Evolutionary conservation across 1,284 basidiomycete genomes (phyloP).

Genomic region (Pterulicium gracile): DNA sequence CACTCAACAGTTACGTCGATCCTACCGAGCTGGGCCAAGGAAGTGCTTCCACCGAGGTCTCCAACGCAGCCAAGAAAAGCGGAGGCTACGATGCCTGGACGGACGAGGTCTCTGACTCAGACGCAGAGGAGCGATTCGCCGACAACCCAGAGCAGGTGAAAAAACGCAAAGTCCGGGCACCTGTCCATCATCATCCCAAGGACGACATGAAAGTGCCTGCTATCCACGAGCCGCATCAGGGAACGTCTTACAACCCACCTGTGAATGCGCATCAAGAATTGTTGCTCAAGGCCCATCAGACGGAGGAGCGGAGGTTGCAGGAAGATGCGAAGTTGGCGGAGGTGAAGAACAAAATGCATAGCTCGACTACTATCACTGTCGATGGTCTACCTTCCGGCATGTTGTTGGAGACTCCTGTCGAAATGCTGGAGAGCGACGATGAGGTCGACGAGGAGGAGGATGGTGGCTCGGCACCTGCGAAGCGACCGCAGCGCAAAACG

Average conservation of each 20-base stretch:
- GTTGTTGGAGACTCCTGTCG: conserved; percentile 31
- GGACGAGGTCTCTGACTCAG: too few relatives aligned
- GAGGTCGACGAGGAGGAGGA: conserved; percentile 19
- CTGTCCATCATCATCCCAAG: conserved; percentile 6
- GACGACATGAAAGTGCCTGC: conserved; percentile 48
- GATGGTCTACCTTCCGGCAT: conserved; percentile 35
- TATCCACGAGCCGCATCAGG: conserved; percentile 70
- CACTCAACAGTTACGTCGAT: conserved; percentile 60
- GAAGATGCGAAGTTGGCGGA: conserved; percentile 47
- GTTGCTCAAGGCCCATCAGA: conserved; percentile 57
- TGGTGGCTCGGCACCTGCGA: conserved; percentile 29
- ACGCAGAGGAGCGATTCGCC: conserved; percentile 22
- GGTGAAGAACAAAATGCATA: conserved; percentile 44
- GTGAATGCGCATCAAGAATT: conserved; percentile 70
- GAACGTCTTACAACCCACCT: conserved; percentile 91
- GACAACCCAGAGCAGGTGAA: conserved; percentile 27
- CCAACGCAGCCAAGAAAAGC: conserved; percentile 58
- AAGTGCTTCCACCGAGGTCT: conserved; percentile 48
- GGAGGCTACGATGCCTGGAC: conserved; percentile 71
- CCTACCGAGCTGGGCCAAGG: conserved; percentile 52
- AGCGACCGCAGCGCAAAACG: conserved; percentile 53
- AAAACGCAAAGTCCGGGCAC: conserved; percentile 40
- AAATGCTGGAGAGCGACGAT: conserved; percentile 46
- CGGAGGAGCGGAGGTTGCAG: conserved; percentile 50
- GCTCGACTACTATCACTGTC: conserved; percentile 22